A percentile compares a stretch with the other conserved stretches of the same genome.
Conservation (phyloP, 345 rosid species). For the Rhodamnia rubescens region DNA sequence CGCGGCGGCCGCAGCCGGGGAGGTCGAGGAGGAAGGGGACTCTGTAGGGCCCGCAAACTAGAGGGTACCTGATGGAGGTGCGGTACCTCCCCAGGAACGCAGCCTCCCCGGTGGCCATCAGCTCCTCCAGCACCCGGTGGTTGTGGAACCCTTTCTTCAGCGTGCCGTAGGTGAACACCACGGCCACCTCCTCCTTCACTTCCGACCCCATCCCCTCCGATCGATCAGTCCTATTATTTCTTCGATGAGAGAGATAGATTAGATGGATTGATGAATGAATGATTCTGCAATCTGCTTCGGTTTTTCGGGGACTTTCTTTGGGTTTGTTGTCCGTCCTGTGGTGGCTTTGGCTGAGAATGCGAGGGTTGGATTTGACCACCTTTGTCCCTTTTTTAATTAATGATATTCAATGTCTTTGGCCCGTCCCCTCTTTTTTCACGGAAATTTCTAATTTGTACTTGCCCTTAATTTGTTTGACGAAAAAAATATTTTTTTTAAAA, state of each 20-base stretch:
- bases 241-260: background rate
- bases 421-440: background rate
- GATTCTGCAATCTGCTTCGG: background rate
- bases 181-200: background rate
- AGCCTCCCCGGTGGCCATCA: constrained; percentile 60
- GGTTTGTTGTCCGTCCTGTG: background rate
- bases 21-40: constrained; percentile 84
- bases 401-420: background rate
- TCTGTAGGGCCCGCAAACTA: constrained; percentile 76
- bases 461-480: too few relatives aligned
- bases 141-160: constrained; percentile 69
- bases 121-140: constrained; percentile 55
- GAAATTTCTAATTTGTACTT: background rate
- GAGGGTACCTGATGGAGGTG: constrained; percentile 40
- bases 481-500: too few relatives aligned
- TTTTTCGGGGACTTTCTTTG: background rate
- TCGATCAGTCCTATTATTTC: background rate
- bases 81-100: constrained; percentile 40
- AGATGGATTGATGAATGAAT: too few relatives aligned
- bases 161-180: constrained; percentile 76
- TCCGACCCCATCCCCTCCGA: background rate
- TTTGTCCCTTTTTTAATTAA: background rate
- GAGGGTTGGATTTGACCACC: background rate
- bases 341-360: background rate
- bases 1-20: constrained; percentile 45